Conservation (phyloP, 805 yeast species). For the Saccharomycopsis sp. region DNA sequence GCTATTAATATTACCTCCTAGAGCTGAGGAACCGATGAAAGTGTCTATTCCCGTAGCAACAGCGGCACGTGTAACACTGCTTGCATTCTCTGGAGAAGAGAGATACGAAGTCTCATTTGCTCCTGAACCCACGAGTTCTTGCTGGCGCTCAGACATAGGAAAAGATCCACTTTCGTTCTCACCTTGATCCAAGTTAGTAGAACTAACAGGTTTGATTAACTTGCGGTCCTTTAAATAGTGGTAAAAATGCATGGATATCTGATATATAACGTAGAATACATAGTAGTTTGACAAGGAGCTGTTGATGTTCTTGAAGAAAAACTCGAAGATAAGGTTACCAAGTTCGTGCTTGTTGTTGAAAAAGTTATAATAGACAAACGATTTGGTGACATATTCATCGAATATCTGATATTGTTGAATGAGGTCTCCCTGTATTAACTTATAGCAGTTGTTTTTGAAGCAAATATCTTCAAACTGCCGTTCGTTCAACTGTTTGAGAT, state of each 20-base stretch:
- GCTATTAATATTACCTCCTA: too few relatives aligned
- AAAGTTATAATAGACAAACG: constrained; percentile 18
- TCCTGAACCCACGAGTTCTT: too few relatives aligned
- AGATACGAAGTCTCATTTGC: too few relatives aligned
- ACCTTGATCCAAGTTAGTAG: not conserved
- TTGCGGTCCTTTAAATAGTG: constrained; percentile 18
- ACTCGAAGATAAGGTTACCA: constrained; percentile 17
- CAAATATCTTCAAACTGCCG: constrained; percentile 11
- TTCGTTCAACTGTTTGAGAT: constrained; percentile 3
- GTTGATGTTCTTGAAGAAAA: constrained; percentile 13
- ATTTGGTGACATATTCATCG: constrained; percentile 6
- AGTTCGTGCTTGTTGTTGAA: constrained; percentile 16
- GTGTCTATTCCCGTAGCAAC: too few relatives aligned
- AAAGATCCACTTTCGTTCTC: too few relatives aligned
- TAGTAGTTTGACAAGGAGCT: constrained; percentile 13
- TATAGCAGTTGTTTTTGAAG: constrained; percentile 10
- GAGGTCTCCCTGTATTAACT: not conserved
- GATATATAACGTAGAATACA: constrained; percentile 19
- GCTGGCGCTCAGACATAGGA: too few relatives aligned
- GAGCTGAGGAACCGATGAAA: too few relatives aligned
- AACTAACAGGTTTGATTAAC: constrained; percentile 9
- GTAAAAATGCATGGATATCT: constrained; percentile 19
- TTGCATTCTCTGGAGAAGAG: too few relatives aligned
- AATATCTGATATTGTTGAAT: constrained; percentile 9
- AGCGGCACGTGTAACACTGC: too few relatives aligned